Evolutionary conservation across 2,329 filamentous ascomycete species (phyloP).

Genomic region (Aciculosporium take): DNA sequence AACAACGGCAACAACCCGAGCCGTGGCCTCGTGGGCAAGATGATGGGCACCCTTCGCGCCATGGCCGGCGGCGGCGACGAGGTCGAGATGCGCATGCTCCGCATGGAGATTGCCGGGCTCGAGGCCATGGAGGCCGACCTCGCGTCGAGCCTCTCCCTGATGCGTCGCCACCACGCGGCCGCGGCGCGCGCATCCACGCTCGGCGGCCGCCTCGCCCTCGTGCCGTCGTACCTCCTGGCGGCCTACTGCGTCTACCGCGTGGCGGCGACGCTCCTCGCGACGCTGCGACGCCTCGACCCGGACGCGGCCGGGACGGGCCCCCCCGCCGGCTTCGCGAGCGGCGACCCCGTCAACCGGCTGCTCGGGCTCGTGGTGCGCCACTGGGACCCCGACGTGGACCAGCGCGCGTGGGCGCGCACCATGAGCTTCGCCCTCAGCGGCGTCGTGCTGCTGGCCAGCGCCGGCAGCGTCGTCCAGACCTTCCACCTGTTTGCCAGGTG

Average conservation of each 20-base stretch:
- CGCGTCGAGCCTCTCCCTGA: conserved; percentile 45
- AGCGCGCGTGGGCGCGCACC: conserved; percentile 68
- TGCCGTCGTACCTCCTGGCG: conserved; percentile 55
- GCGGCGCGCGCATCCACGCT: conserved; percentile 54
- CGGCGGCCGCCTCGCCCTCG: conserved; percentile 47
- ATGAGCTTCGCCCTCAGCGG: conserved; percentile 75
- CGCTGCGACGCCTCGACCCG: conserved; percentile 38
- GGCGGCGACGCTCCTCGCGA: conserved; percentile 53
- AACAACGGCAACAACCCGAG: conserved; percentile 9
- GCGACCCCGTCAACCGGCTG: conserved; percentile 73
- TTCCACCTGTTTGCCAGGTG: conserved; percentile 68
- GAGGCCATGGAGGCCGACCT: conserved; percentile 67
- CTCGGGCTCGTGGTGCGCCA: conserved; percentile 68
- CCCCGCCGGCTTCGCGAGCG: conserved; percentile 44
- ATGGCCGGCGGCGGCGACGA: conserved; percentile 45
- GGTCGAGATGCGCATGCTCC: conserved; percentile 45
- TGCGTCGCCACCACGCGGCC: conserved; percentile 48
- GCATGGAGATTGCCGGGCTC: conserved; percentile 65
- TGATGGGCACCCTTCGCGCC: conserved; percentile 57
- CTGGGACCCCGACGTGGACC: conserved; percentile 72
- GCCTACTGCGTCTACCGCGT: conserved; percentile 79
- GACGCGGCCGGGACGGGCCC: conserved; percentile 13
- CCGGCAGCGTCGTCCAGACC: conserved; percentile 73
- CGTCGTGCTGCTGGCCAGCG: conserved; percentile 67
- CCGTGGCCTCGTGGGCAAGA: conserved; percentile 59